A percentile compares a stretch with the other conserved stretches of the same genome.
Conservation (phyloP, 1,139 yeast genomes). For the Yamadazyma blattariae region DNA sequence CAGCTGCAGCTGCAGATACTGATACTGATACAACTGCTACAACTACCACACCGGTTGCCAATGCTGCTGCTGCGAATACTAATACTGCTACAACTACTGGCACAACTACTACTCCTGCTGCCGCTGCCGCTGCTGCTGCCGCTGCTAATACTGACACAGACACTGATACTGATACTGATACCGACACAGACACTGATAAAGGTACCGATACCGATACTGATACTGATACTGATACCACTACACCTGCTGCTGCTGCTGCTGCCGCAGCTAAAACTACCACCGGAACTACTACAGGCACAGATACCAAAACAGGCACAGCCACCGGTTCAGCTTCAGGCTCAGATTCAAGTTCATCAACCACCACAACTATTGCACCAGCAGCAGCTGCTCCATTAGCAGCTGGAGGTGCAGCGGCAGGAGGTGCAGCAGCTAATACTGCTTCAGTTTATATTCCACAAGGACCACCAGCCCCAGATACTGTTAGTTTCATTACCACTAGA, state of each 20-base stretch:
- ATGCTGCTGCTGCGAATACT: not conserved
- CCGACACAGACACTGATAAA: not conserved
- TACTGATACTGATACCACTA: not conserved
- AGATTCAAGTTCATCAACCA: slow-evolving; percentile 6
- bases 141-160: not conserved
- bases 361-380: slow-evolving; percentile 9
- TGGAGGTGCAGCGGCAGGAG: not conserved
- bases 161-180: not conserved
- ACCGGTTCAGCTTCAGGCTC: slow-evolving; percentile 8
- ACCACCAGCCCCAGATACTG: slow-evolving; percentile 14
- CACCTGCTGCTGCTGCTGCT: slow-evolving; percentile 10
- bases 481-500: slow-evolving; percentile 19
- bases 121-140: not conserved
- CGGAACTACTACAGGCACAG: slow-evolving; percentile 10
- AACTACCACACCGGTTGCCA: not conserved
- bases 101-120: not conserved
- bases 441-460: slow-evolving; percentile 9
- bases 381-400: slow-evolving; percentile 5
- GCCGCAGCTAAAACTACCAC: slow-evolving; percentile 6
- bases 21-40: not conserved
- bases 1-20: slow-evolving; percentile 3
- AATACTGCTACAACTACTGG: not conserved
- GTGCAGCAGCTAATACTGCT: slow-evolving; percentile 5
- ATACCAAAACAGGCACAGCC: slow-evolving; percentile 11
- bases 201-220: not conserved